phyloP scores from a whole-genome alignment of 305 asterid genomes.

The Fraxinus xanthoxyloides region DNA sequence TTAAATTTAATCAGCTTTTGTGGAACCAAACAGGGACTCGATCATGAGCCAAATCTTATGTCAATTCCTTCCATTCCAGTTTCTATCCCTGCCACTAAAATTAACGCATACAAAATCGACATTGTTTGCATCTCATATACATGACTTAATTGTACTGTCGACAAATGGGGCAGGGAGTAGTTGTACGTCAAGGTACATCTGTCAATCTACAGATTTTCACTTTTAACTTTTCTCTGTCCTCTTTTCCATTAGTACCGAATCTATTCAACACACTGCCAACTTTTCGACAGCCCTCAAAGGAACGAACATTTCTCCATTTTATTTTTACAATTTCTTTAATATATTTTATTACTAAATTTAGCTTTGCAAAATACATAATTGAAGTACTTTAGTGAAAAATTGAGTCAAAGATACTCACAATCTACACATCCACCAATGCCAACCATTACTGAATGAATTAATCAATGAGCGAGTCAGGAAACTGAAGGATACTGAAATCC shows the following conservation, averaged over 20 bases:
- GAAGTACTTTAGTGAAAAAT: not conserved
- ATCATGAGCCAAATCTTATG: too few species aligned
- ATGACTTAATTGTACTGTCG: not conserved
- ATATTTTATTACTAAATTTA: not conserved
- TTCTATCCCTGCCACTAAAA: not conserved
- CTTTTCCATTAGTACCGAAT: not conserved
- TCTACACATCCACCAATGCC: slow-evolving; percentile 24
- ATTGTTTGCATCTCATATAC: not conserved
- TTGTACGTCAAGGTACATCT: not conserved
- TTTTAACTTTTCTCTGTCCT: not conserved
- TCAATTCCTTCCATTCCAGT: not conserved
- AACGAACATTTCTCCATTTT: not conserved
- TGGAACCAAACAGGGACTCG: too few species aligned
- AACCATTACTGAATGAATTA: slow-evolving; percentile 10
- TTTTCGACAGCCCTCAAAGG: not conserved
- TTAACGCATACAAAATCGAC: not conserved
- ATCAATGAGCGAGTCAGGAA: slow-evolving; percentile 26
- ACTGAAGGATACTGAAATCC: slow-evolving; percentile 52
- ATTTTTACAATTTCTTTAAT: not conserved
- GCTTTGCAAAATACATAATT: not conserved
- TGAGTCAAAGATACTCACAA: slow-evolving; percentile 27
- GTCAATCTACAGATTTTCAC: not conserved
- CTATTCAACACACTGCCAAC: not conserved
- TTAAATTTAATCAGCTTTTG: too few species aligned
- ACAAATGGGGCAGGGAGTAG: not conserved